Conservation (phyloP, 371 early-diverging fungal genomes). For the Cokeromyces recurvatus region DNA sequence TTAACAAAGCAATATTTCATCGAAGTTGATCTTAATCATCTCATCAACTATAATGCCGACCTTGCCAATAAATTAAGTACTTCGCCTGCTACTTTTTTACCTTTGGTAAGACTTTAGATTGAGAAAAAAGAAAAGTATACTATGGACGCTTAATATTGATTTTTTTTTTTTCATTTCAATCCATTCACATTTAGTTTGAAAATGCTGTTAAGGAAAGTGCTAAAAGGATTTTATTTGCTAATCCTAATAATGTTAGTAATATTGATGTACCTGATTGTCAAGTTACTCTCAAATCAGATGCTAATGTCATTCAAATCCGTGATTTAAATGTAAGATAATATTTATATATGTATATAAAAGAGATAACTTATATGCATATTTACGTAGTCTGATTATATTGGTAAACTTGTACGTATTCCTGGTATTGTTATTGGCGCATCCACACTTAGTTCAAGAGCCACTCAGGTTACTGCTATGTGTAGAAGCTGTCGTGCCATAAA, state of each 20-base stretch:
- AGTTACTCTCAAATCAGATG: slow-evolving; percentile 79
- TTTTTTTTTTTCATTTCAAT: too few species aligned
- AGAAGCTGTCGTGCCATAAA: slow-evolving; percentile 79
- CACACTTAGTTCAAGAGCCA: slow-evolving; percentile 86
- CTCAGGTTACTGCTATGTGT: slow-evolving; percentile 85
- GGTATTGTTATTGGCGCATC: slow-evolving; percentile 98
- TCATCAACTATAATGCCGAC: slow-evolving; percentile 76
- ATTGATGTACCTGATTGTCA: slow-evolving; percentile 77
- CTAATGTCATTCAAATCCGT: slow-evolving; percentile 81
- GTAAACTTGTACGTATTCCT: slow-evolving; percentile 91
- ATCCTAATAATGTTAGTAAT: slow-evolving; percentile 27
- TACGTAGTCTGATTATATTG: slow-evolving; percentile 85
- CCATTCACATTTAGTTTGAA: slow-evolving; percentile 89
- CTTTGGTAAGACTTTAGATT: slow-evolving; percentile 51
- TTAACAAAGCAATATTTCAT: slow-evolving; percentile 71
- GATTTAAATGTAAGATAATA: slow-evolving; percentile 78
- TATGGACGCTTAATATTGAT: background rate
- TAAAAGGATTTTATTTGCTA: slow-evolving; percentile 58
- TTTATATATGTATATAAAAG: too few species aligned
- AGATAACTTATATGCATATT: too few species aligned
- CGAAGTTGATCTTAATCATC: slow-evolving; percentile 82
- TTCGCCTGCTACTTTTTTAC: slow-evolving; percentile 77
- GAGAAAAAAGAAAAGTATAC: background rate
- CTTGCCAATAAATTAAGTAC: slow-evolving; percentile 76
- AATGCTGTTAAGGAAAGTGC: slow-evolving; percentile 72